phyloP scores from a whole-genome alignment of 495 filamentous ascomycete species.

The Cladorrhinum samala region DNA sequence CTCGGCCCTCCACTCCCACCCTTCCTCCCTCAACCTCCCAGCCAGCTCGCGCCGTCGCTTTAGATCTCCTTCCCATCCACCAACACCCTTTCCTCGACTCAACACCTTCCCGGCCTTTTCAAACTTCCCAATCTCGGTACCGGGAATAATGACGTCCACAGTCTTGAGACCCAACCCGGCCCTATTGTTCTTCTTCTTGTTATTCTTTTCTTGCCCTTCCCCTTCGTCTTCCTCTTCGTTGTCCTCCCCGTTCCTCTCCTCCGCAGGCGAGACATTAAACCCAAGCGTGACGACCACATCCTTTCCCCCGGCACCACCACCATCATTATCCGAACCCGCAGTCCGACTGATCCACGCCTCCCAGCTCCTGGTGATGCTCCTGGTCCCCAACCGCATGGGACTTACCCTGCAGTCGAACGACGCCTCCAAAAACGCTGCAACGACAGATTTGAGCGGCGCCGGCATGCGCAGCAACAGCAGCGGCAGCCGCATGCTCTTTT shows the following conservation, averaged over 20 bases:
- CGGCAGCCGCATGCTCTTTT: slow-evolving; percentile 32
- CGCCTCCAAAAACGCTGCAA: slow-evolving; percentile 39
- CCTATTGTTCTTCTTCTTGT: slow-evolving; percentile 20
- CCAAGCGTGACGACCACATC: no score
- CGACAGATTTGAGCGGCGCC: slow-evolving; percentile 30
- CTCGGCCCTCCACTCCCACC: slow-evolving; percentile 38
- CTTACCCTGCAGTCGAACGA: slow-evolving; percentile 45
- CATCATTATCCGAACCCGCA: no score
- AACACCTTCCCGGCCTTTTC: slow-evolving; percentile 10
- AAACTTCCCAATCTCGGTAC: slow-evolving; percentile 26
- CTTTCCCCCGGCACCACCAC: no score
- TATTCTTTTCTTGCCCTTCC: not conserved
- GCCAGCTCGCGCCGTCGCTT: slow-evolving; percentile 32
- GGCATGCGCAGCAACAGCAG: slow-evolving; percentile 44
- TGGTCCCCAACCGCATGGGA: slow-evolving; percentile 36
- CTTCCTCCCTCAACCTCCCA: slow-evolving; percentile 36
- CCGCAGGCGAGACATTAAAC: no score
- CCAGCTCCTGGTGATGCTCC: slow-evolving; percentile 32
- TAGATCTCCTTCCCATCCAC: slow-evolving; percentile 21
- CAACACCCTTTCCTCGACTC: slow-evolving; percentile 4
- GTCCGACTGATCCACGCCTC: slow-evolving; percentile 37
- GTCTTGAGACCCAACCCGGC: slow-evolving; percentile 34
- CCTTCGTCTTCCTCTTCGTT: no score
- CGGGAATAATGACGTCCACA: slow-evolving; percentile 39
- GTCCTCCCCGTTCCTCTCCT: no score